These are phyloP conservation scores for Solanum chilense DNA, from an alignment of 257 asterid species.

Conservation along the genomic window DNA sequence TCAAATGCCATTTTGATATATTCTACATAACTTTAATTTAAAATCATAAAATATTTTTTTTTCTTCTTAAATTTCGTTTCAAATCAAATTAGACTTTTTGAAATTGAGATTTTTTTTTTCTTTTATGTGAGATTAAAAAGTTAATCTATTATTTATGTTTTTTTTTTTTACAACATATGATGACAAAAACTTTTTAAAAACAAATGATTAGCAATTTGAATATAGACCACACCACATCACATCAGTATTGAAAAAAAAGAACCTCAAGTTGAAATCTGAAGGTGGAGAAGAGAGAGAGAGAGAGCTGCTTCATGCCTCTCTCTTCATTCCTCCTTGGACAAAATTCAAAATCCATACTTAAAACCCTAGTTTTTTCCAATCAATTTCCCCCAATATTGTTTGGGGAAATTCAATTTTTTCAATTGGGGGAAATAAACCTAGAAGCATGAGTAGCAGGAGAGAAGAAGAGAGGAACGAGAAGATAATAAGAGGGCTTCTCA, in stretches of 20 bases:
- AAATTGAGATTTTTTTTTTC: too few relatives aligned
- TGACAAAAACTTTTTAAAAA: neutral
- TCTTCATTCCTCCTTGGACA: slow-evolving; percentile 8
- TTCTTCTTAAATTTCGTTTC: too few relatives aligned
- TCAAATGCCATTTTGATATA: too few relatives aligned
- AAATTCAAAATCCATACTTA: neutral
- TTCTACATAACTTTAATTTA: too few relatives aligned
- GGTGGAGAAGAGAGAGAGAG: slow-evolving; percentile 10
- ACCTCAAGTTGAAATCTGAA: neutral
- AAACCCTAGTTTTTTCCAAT: neutral
- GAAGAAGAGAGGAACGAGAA: slow-evolving; percentile 89
- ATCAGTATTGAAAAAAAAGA: neutral
- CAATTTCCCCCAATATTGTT: slow-evolving; percentile 2
- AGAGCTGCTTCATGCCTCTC: slow-evolving; percentile 20
- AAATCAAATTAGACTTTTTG: too few relatives aligned
- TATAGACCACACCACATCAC: neutral
- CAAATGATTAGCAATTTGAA: neutral
- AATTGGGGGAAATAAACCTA: neutral
- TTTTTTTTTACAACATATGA: neutral
- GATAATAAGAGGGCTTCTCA: slow-evolving; percentile 88
- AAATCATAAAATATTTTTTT: fast-evolving
- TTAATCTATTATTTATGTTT: too few relatives aligned
- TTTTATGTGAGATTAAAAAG: too few relatives aligned
- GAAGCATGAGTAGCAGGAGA: slow-evolving; percentile 38
- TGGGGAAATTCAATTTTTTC: neutral